These are phyloP conservation scores for Monilinia vaccinii-corymbosi DNA, from an alignment of 2,329 filamentous ascomycete species.

Conservation along the genomic window DNA sequence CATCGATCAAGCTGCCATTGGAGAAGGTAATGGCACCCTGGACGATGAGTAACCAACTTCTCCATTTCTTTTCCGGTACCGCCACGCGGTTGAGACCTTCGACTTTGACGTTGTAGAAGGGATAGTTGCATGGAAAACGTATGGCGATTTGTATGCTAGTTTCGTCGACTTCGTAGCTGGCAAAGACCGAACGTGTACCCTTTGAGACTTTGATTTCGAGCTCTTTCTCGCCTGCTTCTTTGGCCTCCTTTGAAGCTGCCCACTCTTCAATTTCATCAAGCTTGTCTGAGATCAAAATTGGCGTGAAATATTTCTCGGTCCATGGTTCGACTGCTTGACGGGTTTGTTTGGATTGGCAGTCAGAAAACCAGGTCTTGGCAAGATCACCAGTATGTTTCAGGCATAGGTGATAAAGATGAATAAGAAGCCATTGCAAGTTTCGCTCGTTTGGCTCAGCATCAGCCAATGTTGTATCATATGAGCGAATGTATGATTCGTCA, in stretches of 20 bases:
- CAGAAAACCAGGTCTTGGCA: conserved; percentile 77
- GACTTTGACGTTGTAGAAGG: conserved; percentile 70
- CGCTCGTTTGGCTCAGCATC: conserved; percentile 55
- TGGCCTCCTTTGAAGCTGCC: conserved; percentile 45
- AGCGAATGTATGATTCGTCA: conserved; percentile 43
- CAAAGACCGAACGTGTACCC: conserved; percentile 66
- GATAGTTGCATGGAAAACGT: conserved; percentile 70
- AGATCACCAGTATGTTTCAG: conserved; percentile 70
- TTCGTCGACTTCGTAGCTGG: conserved; percentile 82
- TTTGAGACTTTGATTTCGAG: conserved; percentile 62
- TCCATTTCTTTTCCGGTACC: conserved; percentile 86
- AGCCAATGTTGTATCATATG: conserved; percentile 44
- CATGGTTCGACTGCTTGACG: conserved; percentile 71
- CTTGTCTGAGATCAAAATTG: conserved; percentile 55
- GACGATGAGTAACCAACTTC: conserved; percentile 78
- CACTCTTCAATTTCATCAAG: conserved; percentile 61
- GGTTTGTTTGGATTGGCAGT: conserved; percentile 72
- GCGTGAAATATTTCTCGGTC: conserved; percentile 78
- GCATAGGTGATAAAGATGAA: conserved; percentile 77
- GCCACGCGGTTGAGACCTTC: conserved; percentile 73
- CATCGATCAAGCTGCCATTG: conserved; percentile 81
- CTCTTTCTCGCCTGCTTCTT: conserved; percentile 42
- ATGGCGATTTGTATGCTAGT: conserved; percentile 76
- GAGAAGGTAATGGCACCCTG: conserved; percentile 92
- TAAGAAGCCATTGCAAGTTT: conserved; percentile 73